Evolutionary conservation across 768 basidiomycete genomes (phyloP).

Genomic region (Hericium rajendrae): DNA sequence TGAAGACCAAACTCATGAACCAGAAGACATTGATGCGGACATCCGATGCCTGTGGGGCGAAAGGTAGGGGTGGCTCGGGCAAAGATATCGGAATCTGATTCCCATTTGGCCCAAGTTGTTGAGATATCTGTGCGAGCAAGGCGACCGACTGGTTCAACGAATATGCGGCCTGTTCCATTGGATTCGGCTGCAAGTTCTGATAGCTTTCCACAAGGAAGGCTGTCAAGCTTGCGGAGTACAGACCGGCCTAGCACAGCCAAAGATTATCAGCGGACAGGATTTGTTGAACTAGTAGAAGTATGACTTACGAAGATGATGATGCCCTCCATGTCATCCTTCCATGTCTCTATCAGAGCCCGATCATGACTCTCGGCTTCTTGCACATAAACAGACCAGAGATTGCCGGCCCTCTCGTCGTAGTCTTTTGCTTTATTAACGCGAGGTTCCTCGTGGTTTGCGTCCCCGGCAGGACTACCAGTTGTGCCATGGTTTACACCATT

Average conservation of each 20-base stretch:
- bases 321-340: conserved; percentile 34
- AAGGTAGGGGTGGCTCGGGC: conserved; percentile 1
- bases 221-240: conserved; percentile 11
- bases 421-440: background rate
- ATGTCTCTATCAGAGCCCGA: conserved; percentile 23
- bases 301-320: conserved; percentile 12
- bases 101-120: background rate
- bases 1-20: conserved; percentile 29
- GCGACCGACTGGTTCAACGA: conserved; percentile 2
- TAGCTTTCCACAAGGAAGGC: conserved; percentile 5
- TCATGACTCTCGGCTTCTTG: conserved; percentile 26
- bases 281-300: background rate
- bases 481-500: too few species aligned
- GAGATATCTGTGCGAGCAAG: background rate
- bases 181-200: conserved; percentile 1
- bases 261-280: background rate
- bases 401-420: conserved; percentile 29
- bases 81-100: background rate
- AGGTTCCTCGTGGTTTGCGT: too few species aligned
- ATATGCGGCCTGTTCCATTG: background rate
- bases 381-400: conserved; percentile 30
- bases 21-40: conserved; percentile 33
- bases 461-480: too few species aligned
- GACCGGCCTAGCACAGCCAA: conserved; percentile 2
- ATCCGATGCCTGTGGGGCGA: conserved; percentile 19